A percentile compares a stretch with the other conserved stretches of the same genome.
phyloP scores from a whole-genome alignment of 352 stramenopile species.

The Phytophthora nicotianae region DNA sequence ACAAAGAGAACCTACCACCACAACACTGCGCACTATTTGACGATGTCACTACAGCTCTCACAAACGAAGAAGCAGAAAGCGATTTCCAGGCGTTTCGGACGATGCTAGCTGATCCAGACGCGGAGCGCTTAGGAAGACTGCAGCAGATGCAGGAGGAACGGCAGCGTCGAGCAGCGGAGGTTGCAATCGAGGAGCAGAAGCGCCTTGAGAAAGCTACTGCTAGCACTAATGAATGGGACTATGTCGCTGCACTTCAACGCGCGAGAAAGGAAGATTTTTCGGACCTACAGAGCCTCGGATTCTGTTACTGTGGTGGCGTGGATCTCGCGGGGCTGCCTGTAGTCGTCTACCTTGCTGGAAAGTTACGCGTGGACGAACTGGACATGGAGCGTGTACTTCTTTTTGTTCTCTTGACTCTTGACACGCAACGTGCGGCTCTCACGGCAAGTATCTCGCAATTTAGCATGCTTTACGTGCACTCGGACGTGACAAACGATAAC shows the following conservation, averaged over 20 bases:
- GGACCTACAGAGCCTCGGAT: constrained; percentile 55
- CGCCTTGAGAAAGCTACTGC: constrained; percentile 22
- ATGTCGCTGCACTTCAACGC: constrained; percentile 49
- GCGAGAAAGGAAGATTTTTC: constrained; percentile 58
- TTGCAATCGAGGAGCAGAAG: constrained; percentile 27
- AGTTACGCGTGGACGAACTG: constrained; percentile 46
- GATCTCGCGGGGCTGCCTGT: constrained; percentile 73
- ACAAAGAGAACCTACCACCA: neutral
- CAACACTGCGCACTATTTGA: neutral
- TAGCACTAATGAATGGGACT: constrained; percentile 32
- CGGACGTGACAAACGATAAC: constrained; percentile 48
- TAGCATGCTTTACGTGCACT: constrained; percentile 76
- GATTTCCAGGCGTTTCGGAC: constrained; percentile 61
- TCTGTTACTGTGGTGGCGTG: constrained; percentile 73
- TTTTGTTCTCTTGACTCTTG: constrained; percentile 73
- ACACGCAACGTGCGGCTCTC: constrained; percentile 39
- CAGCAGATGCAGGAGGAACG: constrained; percentile 44
- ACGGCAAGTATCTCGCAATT: constrained; percentile 52
- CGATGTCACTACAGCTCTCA: neutral
- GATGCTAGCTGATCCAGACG: constrained; percentile 65
- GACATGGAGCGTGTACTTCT: constrained; percentile 77
- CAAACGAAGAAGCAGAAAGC: constrained; percentile 42
- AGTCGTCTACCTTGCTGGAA: constrained; percentile 70
- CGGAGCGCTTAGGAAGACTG: constrained; percentile 54
- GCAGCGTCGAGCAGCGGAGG: constrained; percentile 32